Evolutionary conservation across 1,284 basidiomycete species (phyloP).

Genomic region (Marasmius fiardii): DNA sequence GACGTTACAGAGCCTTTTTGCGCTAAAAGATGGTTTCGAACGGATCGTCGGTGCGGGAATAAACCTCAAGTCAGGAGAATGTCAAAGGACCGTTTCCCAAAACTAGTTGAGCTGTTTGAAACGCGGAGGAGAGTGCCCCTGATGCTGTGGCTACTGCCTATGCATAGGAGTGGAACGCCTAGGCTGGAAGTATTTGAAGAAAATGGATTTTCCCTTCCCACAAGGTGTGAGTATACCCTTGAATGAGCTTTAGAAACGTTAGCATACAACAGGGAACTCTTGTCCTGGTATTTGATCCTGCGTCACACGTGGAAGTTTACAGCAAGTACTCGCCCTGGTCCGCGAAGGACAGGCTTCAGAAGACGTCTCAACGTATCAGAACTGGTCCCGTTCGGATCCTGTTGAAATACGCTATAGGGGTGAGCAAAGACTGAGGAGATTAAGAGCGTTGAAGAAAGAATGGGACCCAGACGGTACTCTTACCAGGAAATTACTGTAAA

Average conservation of each 20-base stretch:
- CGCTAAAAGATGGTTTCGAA: conserved; percentile 7
- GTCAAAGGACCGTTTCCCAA: background rate
- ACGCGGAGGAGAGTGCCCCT: background rate
- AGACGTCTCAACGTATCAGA: conserved; percentile 3
- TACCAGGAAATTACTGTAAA: conserved; percentile 5
- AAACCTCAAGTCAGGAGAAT: background rate
- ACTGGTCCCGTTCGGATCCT: conserved; percentile 6
- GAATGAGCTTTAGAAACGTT: background rate
- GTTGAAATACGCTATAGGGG: conserved; percentile 5
- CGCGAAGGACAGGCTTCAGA: conserved; percentile 1
- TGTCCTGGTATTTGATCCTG: conserved; percentile 8
- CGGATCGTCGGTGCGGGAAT: conserved; percentile 5
- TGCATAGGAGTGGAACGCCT: conserved; percentile 2
- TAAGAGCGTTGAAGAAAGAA: conserved; percentile 5
- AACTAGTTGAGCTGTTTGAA: background rate
- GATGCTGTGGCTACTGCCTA: conserved; percentile 5
- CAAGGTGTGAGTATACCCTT: background rate
- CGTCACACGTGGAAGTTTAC: background rate
- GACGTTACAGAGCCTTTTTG: conserved; percentile 5
- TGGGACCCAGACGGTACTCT: conserved; percentile 9
- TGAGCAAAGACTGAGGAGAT: background rate
- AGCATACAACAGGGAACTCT: background rate
- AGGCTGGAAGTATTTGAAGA: background rate
- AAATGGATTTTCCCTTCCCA: conserved; percentile 5
- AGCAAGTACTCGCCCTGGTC: background rate